Base-by-base conservation (phyloP, 75 land plant genomes). In the Larix kaempferi region DNA sequence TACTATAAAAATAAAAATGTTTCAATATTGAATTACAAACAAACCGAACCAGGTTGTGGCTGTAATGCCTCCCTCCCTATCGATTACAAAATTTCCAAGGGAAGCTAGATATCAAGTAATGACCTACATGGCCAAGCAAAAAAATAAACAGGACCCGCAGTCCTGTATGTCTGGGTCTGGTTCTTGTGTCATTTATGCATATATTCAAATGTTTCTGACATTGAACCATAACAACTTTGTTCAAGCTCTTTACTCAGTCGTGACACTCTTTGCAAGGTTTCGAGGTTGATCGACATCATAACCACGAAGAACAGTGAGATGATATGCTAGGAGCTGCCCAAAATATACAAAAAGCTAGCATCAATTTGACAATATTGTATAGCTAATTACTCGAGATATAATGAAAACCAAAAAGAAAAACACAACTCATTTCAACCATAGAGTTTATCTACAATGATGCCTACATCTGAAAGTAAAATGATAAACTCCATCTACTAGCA, bases 181-280 rank as follows among this genome's bases (percentile, higher is more conserved):
- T 67, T 67, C 44, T n/a, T 67, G 71, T 67, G 33, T n/a, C 49
- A 39, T 1, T 37, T 67, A 16, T 39, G 49, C 10, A 7, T 23
- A 6, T 35, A 21, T 37, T 14, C 29, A 39, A 21, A 0, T 6
- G 37, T 67, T 5, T 33, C 8, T 0, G 8, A 49, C 11, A 10
- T 8, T 11, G 41, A 10, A 2, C 17, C 41, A 35, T 35, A 35
- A 66, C n/a, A 35, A 5, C 71, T 35, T 1, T 4, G 62, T 6
- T 23, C 6, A 59, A 59, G 23, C 57, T 72, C 59, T 56, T 84
- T 82, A 94, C 71, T 93, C 86, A 11, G 98, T 96, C 11, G 99
- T 96, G 59, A 96, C 99, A 78, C 99, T 96, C 86, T 96, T 96
- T 56, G 99, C 99, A 66, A 96, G 90, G 80, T 96, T 96, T 64